These are phyloP conservation scores for Saccharum spontaneum DNA, from an alignment of 176 grass and related monocot genomes.

Conservation along the genomic window DNA sequence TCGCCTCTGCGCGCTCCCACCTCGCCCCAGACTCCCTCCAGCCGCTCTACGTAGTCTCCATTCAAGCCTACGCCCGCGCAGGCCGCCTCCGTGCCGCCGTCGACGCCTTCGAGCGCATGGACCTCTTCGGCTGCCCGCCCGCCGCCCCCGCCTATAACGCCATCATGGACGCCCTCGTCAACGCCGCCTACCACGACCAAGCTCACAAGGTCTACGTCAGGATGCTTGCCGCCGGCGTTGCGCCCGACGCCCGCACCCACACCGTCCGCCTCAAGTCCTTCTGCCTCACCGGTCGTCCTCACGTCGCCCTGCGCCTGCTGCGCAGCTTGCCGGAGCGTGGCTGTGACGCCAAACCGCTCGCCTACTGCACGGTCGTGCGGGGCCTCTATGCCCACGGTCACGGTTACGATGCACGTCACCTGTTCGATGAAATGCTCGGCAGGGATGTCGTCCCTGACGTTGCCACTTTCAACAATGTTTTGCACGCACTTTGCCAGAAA, in stretches of 20 bases:
- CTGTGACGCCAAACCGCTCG: constrained; percentile 37
- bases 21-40: constrained; percentile 47
- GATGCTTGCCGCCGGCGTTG: constrained; percentile 52
- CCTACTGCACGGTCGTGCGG: constrained; percentile 70
- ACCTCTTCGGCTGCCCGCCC: constrained; percentile 74
- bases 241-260: constrained; percentile 65
- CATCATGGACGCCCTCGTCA: constrained; percentile 82
- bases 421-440: constrained; percentile 82
- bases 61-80: constrained; percentile 53
- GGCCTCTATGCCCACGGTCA: constrained; percentile 47
- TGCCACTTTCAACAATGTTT: constrained; percentile 74
- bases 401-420: constrained; percentile 38
- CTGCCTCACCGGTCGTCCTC: constrained; percentile 73
- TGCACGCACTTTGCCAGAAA: constrained; percentile 79
- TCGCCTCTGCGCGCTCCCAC: constrained; percentile 46
- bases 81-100: constrained; percentile 54
- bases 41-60: constrained; percentile 62
- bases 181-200: constrained; percentile 75
- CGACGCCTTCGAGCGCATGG: constrained; percentile 91
- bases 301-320: constrained; percentile 43
- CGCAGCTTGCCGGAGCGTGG: constrained; percentile 63
- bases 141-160: constrained; percentile 70
- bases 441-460: constrained; percentile 43
- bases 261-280: constrained; percentile 82
- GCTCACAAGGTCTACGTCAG: constrained; percentile 93